Conservation (phyloP, 2,329 filamentous ascomycete genomes). For the Bipolaris cookei region DNA sequence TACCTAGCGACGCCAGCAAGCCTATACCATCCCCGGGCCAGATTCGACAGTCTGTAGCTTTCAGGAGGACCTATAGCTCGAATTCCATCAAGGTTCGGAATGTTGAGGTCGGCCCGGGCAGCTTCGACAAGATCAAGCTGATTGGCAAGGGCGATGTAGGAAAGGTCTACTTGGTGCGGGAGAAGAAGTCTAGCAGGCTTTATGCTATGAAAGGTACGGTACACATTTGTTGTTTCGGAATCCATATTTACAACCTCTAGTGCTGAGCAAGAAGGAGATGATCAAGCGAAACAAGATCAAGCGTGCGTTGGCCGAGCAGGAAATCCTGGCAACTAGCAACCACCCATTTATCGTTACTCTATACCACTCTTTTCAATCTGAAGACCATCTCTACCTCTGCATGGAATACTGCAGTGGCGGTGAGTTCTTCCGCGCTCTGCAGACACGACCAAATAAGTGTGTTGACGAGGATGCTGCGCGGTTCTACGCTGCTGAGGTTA, state of each 20-base stretch:
- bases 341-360: slow-evolving; percentile 98
- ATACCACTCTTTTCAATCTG: slow-evolving; percentile 98
- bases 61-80: slow-evolving; percentile 95
- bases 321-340: slow-evolving; percentile 97
- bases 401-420: slow-evolving; percentile 99
- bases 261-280: slow-evolving; percentile 99
- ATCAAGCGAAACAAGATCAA: slow-evolving; percentile 99
- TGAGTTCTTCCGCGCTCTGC: slow-evolving; percentile 96
- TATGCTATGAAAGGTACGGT: slow-evolving; percentile 96
- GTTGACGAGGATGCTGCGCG: slow-evolving; percentile 95
- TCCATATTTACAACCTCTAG: slow-evolving; percentile 58
- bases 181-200: slow-evolving; percentile 94
- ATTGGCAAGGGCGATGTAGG: slow-evolving; percentile 99
- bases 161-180: slow-evolving; percentile 95
- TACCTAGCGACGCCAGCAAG: slow-evolving; percentile 46
- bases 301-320: slow-evolving; percentile 93
- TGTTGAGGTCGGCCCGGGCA: slow-evolving; percentile 92
- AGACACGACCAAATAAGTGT: slow-evolving; percentile 95
- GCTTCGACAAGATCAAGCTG: slow-evolving; percentile 99
- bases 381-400: slow-evolving; percentile 97
- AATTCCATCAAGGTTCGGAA: slow-evolving; percentile 99
- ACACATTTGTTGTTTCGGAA: neutral
- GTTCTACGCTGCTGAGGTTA: slow-evolving; percentile 98
- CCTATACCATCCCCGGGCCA: slow-evolving; percentile 72
- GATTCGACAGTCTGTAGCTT: slow-evolving; percentile 71